These are phyloP conservation scores for Eutypa lata DNA, from an alignment of 2,329 filamentous ascomycete species.

Conservation along the genomic window DNA sequence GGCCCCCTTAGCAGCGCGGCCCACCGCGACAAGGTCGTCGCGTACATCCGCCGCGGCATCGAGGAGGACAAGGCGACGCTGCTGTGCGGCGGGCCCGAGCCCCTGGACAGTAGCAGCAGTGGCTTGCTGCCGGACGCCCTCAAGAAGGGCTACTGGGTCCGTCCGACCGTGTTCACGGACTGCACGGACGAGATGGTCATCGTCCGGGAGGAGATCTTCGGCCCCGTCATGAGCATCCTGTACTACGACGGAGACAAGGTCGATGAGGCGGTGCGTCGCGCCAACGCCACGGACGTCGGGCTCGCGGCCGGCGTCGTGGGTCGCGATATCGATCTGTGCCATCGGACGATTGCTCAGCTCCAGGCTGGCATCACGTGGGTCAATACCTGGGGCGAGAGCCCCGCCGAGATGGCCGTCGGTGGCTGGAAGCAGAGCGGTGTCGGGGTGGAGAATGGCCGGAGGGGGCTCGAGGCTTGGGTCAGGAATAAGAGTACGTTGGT, in stretches of 20 bases:
- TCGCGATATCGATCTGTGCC: conserved; percentile 68
- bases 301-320: conserved; percentile 84
- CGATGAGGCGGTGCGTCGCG: conserved; percentile 67
- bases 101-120: conserved; percentile 49
- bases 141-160: conserved; percentile 74
- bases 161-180: conserved; percentile 80
- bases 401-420: conserved; percentile 88
- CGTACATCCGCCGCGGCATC: conserved; percentile 74
- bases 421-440: conserved; percentile 91
- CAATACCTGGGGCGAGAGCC: conserved; percentile 90
- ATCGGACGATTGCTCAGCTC: conserved; percentile 66
- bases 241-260: conserved; percentile 59
- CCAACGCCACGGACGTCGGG: conserved; percentile 74
- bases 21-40: conserved; percentile 75
- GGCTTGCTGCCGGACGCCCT: conserved; percentile 45
- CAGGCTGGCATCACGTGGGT: conserved; percentile 89
- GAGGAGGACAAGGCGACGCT: conserved; percentile 70
- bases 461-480: conserved; percentile 78
- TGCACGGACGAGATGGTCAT: conserved; percentile 82
- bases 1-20: conserved; percentile 74
- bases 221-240: conserved; percentile 80
- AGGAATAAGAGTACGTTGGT: conserved; percentile 85
- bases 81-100: conserved; percentile 66
- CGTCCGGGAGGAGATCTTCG: conserved; percentile 81
- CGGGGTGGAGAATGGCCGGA: conserved; percentile 80